Conservation (phyloP, 2,329 filamentous ascomycete species). For the Xylaria hypoxylon region DNA sequence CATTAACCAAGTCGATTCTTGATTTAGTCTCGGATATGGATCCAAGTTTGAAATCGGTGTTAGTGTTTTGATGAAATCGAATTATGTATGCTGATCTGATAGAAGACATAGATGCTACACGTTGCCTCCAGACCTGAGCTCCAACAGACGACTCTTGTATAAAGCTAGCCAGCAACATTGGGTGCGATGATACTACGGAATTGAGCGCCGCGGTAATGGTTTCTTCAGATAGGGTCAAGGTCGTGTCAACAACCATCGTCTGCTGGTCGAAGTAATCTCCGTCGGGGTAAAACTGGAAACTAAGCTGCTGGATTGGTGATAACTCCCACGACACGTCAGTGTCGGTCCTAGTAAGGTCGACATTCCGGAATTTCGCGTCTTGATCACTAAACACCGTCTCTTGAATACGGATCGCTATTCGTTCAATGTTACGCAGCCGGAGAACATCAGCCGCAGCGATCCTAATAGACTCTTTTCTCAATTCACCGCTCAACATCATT, state of each 20-base stretch:
- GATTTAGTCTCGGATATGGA: conserved; percentile 14
- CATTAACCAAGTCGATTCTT: conserved; percentile 6
- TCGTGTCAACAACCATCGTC: conserved; percentile 22
- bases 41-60: conserved; percentile 8
- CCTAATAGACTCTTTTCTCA: conserved; percentile 25
- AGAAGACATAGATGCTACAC: conserved; percentile 10
- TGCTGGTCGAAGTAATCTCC: conserved; percentile 27
- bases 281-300: conserved; percentile 24
- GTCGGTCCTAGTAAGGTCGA: conserved; percentile 8
- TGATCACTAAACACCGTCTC: conserved; percentile 10
- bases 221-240: conserved; percentile 18
- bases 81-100: conserved; percentile 5
- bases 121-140: conserved; percentile 7
- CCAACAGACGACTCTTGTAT: conserved; percentile 8
- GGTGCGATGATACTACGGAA: conserved; percentile 3
- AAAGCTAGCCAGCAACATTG: conserved; percentile 11
- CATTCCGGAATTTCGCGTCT: conserved; percentile 8
- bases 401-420: conserved; percentile 13
- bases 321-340: conserved; percentile 13
- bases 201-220: conserved; percentile 4
- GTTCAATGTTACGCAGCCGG: conserved; percentile 23
- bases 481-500: conserved; percentile 20
- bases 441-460: conserved; percentile 23
- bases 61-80: conserved; percentile 8
- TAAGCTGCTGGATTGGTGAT: conserved; percentile 29